Base-by-base conservation (phyloP, 805 yeast species). In the Candida coleopterorum region DNA sequence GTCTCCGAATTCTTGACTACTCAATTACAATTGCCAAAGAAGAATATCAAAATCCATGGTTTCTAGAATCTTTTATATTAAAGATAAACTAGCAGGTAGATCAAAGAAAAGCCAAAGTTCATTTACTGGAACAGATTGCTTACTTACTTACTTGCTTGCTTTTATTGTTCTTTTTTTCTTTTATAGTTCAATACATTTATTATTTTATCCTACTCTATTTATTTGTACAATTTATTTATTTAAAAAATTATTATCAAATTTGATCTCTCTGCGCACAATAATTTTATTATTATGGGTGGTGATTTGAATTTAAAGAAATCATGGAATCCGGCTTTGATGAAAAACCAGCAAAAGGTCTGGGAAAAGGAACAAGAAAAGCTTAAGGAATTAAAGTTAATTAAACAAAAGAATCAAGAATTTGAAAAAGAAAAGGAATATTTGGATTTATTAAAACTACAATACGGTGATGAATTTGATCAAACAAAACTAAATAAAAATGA, bases 41-140 rank as follows among this genome's bases (percentile, higher is more conserved):
- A 87, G 76, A 87, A 84, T 70, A 90, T 90, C 71, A 93, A 93
- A 75, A 85, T 93, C 63, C 98, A 90, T 71, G 98, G 98, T 71
- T 90, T 90, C 75, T 93, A 35, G 27, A 20, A n/a, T n/a, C n/a
- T n/a, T n/a, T n/a, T n/a, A n/a, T n/a, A n/a, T n/a, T n/a, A n/a
- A n/a, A n/a, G n/a, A n/a, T n/a, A n/a, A n/a, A n/a, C n/a, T n/a
- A n/a, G n/a, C n/a, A n/a, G n/a, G n/a, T n/a, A n/a, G n/a, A n/a
- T n/a, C n/a, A n/a, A n/a, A n/a, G n/a, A n/a, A n/a, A n/a, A n/a
- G n/a, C n/a, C n/a, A n/a, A n/a, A n/a, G n/a, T n/a, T n/a, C n/a
- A n/a, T n/a, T n/a, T n/a, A n/a, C n/a, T n/a, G n/a, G n/a, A n/a
- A n/a, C n/a, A n/a, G n/a, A n/a, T n/a, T n/a, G n/a, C n/a, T n/a